phyloP scores from a whole-genome alignment of 768 basidiomycete species.

The Mycena epipterygia region DNA sequence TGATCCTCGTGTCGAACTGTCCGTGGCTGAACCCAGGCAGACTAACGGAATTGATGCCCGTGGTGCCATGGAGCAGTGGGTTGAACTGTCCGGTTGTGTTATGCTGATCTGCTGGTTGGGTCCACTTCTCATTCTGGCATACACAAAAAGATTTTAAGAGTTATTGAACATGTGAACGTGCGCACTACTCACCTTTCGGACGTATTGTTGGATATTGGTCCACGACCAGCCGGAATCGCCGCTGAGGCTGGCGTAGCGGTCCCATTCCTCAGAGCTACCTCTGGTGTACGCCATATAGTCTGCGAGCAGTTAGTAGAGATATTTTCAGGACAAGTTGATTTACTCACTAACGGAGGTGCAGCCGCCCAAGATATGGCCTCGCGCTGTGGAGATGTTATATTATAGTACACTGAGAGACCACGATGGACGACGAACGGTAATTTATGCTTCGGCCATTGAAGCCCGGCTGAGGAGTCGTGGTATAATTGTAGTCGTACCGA shows the following conservation, averaged over 20 bases:
- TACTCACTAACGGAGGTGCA: conserved; percentile 48
- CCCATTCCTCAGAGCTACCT: conserved; percentile 59
- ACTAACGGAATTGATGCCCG: conserved; percentile 45
- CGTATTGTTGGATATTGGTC: conserved; percentile 38
- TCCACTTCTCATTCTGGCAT: conserved; percentile 48
- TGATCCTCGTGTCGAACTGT: conserved; percentile 43
- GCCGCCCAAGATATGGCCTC: conserved; percentile 50
- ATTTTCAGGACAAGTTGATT: neutral
- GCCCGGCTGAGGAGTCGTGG: conserved; percentile 48
- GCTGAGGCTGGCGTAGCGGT: conserved; percentile 60
- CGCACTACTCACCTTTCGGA: conserved; percentile 43
- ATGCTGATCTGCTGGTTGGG: conserved; percentile 46
- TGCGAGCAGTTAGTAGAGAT: conserved; percentile 6
- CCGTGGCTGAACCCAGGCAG: conserved; percentile 44
- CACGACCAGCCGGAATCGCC: conserved; percentile 63
- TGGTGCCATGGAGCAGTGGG: conserved; percentile 43
- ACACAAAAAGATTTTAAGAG: neutral
- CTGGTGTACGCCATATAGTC: conserved; percentile 45
- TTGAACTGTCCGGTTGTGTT: conserved; percentile 48
- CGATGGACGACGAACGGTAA: conserved; percentile 22
- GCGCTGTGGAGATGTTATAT: conserved; percentile 9
- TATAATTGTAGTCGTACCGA: conserved; percentile 52
- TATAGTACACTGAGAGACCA: neutral
- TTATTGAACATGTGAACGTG: no score
- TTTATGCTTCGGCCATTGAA: conserved; percentile 38